Evolutionary conservation across 1,284 basidiomycete species (phyloP).

Genomic region (Takashimella koratensis): DNA sequence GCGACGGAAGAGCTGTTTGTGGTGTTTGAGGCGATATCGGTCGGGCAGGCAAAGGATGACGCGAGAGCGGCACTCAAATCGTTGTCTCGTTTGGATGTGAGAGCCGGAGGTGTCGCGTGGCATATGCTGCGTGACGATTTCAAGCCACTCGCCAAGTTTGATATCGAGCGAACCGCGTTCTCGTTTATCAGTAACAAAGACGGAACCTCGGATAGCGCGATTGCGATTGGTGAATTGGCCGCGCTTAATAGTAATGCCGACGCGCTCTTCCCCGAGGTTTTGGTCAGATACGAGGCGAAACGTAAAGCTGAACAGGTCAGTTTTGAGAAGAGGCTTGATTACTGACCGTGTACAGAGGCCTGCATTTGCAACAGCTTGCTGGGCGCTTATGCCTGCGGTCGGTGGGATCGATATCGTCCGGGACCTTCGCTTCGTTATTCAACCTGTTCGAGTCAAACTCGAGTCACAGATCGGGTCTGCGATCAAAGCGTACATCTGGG

Average conservation of each 20-base stretch:
- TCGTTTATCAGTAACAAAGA: constrained; percentile 85
- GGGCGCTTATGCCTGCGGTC: constrained; percentile 79
- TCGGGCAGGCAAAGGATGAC: constrained; percentile 67
- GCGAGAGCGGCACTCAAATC: constrained; percentile 68
- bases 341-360: neutral
- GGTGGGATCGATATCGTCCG: constrained; percentile 92
- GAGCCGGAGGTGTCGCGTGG: constrained; percentile 88
- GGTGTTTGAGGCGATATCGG: constrained; percentile 81
- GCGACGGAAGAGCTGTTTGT: constrained; percentile 77
- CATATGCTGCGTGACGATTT: constrained; percentile 74
- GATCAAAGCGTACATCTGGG: constrained; percentile 82
- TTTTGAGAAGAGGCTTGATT: constrained; percentile 3
- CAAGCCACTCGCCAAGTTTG: constrained; percentile 79
- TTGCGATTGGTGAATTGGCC: constrained; percentile 69
- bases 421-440: constrained; percentile 73
- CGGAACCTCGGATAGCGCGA: constrained; percentile 76
- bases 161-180: constrained; percentile 73
- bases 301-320: neutral
- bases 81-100: constrained; percentile 74
- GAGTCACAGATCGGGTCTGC: constrained; percentile 76
- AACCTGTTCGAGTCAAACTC: constrained; percentile 83
- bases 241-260: constrained; percentile 84
- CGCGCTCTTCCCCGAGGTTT: constrained; percentile 83
- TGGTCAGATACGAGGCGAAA: constrained; percentile 45
- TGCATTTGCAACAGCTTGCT: constrained; percentile 5